Evolutionary conservation across 2,329 filamentous ascomycete species (phyloP).

Genomic region (Aspergillus fijiensis): DNA sequence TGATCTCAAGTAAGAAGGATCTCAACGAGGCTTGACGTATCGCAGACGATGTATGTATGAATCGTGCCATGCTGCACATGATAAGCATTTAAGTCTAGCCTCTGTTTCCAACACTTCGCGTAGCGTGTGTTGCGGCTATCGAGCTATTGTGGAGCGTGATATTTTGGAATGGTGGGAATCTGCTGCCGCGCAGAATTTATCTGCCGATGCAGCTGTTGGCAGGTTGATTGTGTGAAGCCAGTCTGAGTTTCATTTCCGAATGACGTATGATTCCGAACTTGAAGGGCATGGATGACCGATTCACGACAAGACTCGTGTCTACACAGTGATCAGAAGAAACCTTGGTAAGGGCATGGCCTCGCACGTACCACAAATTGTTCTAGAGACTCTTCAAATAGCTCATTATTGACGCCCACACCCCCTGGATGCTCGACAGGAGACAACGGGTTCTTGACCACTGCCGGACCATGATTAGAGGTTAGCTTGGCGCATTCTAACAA

Average conservation of each 20-base stretch:
- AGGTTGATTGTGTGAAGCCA: background rate
- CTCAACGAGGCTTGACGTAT: too few relatives aligned
- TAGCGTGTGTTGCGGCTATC: background rate
- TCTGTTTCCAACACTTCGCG: background rate
- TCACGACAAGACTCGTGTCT: conserved; percentile 37
- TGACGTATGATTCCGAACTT: background rate
- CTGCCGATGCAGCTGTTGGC: background rate
- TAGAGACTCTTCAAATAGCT: conserved; percentile 61
- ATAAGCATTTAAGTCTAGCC: too few relatives aligned
- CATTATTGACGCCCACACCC: conserved; percentile 63
- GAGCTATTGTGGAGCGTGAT: background rate
- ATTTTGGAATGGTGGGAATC: background rate
- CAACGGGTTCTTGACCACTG: conserved; percentile 64
- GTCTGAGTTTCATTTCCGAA: background rate
- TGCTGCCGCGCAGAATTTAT: background rate
- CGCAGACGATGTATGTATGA: too few relatives aligned
- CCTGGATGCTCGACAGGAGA: conserved; percentile 61
- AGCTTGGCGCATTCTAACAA: background rate
- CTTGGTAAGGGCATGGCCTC: conserved; percentile 11
- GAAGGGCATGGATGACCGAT: background rate
- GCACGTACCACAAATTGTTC: conserved; percentile 51
- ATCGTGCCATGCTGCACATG: too few relatives aligned
- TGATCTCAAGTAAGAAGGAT: background rate
- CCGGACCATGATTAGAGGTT: conserved; percentile 5
- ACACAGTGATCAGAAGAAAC: conserved; percentile 23